phyloP scores from a whole-genome alignment of 1,284 basidiomycete genomes.

The Irpex sp. region DNA sequence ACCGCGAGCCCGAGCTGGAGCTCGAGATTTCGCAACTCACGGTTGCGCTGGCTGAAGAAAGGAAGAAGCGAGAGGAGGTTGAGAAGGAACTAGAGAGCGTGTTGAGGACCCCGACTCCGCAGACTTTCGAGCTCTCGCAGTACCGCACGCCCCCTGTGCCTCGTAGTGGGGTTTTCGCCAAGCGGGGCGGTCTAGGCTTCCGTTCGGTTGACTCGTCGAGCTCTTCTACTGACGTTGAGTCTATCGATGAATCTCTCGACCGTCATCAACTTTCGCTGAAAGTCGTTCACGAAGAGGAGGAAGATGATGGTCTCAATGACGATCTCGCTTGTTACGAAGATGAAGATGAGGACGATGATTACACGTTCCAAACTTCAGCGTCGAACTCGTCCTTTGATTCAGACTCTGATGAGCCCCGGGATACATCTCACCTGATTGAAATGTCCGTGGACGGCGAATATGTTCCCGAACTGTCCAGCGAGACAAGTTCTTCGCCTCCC shows the following conservation, averaged over 20 bases:
- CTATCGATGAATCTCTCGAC: slow-evolving; percentile 37
- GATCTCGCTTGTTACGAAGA: slow-evolving; percentile 66
- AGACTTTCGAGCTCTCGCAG: slow-evolving; percentile 29
- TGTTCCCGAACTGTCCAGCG: slow-evolving; percentile 21
- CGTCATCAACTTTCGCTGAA: slow-evolving; percentile 46
- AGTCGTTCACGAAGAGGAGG: slow-evolving; percentile 52
- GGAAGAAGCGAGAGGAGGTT: slow-evolving; percentile 33
- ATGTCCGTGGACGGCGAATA: slow-evolving; percentile 15
- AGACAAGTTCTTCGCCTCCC: slow-evolving; percentile 29
- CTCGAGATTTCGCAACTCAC: slow-evolving; percentile 33
- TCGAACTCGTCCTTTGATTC: slow-evolving; percentile 54
- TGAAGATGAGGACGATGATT: slow-evolving; percentile 54
- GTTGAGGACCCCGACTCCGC: slow-evolving; percentile 43
- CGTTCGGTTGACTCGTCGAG: slow-evolving; percentile 60
- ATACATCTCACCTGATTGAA: slow-evolving; percentile 28
- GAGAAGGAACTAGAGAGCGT: slow-evolving; percentile 41
- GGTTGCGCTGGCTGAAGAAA: slow-evolving; percentile 34
- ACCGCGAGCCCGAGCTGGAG: slow-evolving; percentile 26
- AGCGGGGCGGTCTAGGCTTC: slow-evolving; percentile 46
- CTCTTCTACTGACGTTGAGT: slow-evolving; percentile 65
- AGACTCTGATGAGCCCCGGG: slow-evolving; percentile 39
- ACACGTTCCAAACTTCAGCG: slow-evolving; percentile 32
- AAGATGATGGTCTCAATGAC: slow-evolving; percentile 43
- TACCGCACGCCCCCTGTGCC: slow-evolving; percentile 21
- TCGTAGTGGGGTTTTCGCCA: slow-evolving; percentile 22